These are phyloP conservation scores for Coffea humblotiana DNA, from an alignment of 305 asterid genomes.

Conservation along the genomic window DNA sequence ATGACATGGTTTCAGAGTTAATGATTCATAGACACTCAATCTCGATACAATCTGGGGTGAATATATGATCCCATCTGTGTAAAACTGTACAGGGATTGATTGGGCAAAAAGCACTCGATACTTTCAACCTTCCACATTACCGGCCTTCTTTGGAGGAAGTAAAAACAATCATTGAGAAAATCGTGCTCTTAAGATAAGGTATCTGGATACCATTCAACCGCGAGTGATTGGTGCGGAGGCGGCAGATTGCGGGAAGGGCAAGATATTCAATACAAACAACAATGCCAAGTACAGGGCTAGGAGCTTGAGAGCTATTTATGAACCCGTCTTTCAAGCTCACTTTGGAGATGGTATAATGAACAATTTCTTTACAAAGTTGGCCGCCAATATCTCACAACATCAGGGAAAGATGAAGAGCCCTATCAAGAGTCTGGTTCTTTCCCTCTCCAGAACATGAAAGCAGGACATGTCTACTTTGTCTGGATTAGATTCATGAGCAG, in stretches of 20 bases:
- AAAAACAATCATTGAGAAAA: constrained; percentile 7
- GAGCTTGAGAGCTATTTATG: constrained; percentile 12
- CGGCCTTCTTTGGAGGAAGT: constrained; percentile 22
- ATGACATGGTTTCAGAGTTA: constrained; percentile 6
- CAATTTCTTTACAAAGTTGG: constrained; percentile 19
- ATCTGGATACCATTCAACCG: not conserved
- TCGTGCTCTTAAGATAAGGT: constrained; percentile 19
- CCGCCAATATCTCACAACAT: not conserved
- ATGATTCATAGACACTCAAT: no score
- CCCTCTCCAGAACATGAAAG: not conserved
- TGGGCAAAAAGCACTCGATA: not conserved
- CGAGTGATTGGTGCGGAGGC: constrained; percentile 8
- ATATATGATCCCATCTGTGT: no score
- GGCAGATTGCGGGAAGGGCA: not conserved
- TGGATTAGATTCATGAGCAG: not conserved
- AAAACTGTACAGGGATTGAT: no score
- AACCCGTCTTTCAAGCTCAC: constrained; percentile 20
- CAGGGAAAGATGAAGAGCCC: not conserved
- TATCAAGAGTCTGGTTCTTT: not conserved
- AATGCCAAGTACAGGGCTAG: constrained; percentile 12
- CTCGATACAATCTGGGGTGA: no score
- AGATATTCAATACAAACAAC: not conserved
- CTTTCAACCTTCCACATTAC: constrained; percentile 19
- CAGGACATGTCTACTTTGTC: not conserved
- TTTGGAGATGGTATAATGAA: constrained; percentile 19